phyloP scores from a whole-genome alignment of 2,329 filamentous ascomycete species.

The Ascochyta fabae region DNA sequence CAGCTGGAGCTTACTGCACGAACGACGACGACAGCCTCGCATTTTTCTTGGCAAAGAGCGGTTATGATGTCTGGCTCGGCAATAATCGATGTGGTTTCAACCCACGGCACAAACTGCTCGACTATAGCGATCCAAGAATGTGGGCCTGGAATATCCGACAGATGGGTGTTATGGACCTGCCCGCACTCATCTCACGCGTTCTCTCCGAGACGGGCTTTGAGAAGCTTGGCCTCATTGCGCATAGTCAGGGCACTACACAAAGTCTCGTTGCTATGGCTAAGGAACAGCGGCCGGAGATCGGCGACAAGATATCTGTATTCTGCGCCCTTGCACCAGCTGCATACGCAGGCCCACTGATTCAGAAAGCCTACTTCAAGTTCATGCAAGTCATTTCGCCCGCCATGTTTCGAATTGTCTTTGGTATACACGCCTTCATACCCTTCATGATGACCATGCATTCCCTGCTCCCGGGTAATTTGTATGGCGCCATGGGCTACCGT shows the following conservation, averaged over 20 bases:
- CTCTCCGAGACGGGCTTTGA: constrained; percentile 81
- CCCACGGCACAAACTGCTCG: constrained; percentile 75
- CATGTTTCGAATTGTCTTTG: constrained; percentile 83
- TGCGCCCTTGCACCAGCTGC: constrained; percentile 90
- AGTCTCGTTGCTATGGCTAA: constrained; percentile 87
- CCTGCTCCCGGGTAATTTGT: constrained; percentile 69
- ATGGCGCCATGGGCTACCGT: constrained; percentile 82
- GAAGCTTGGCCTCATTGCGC: constrained; percentile 82
- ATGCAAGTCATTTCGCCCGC: constrained; percentile 79
- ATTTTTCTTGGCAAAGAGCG: constrained; percentile 89
- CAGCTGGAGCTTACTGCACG: constrained; percentile 84
- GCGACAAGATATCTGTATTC: constrained; percentile 83
- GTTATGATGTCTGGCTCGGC: constrained; percentile 94
- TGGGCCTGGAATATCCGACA: constrained; percentile 97
- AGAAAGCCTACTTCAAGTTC: constrained; percentile 89
- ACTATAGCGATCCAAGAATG: constrained; percentile 82
- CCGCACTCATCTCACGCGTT: constrained; percentile 80
- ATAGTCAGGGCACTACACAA: constrained; percentile 91
- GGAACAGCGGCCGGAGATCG: constrained; percentile 84
- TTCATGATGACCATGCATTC: constrained; percentile 87
- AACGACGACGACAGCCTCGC: constrained; percentile 90
- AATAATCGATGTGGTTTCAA: constrained; percentile 90
- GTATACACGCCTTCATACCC: constrained; percentile 91
- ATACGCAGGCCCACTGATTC: constrained; percentile 85
- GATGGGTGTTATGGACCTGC: constrained; percentile 88